Percentiles rank a stretch among this genome's conserved stretches.
Conservation (phyloP, 805 yeast species). For the Scheffersomyces coipomensis region DNA sequence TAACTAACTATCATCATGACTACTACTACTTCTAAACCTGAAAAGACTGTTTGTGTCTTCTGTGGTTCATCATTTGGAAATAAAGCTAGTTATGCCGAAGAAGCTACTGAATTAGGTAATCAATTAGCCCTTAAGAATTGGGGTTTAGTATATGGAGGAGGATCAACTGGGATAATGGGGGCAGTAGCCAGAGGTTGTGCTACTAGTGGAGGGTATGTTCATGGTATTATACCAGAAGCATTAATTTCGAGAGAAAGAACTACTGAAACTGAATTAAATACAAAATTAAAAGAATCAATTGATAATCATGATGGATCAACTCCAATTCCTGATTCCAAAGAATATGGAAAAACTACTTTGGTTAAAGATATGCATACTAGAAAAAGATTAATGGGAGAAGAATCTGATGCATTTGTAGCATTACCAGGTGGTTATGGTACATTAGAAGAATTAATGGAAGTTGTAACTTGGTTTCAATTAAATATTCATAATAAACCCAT, state of each 20-base stretch:
- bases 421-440: constrained; percentile 94
- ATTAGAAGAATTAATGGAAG: constrained; percentile 85
- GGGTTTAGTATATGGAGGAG: constrained; percentile 89
- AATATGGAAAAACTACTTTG: constrained; percentile 75
- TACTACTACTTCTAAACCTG: background rate
- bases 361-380: constrained; percentile 90
- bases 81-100: constrained; percentile 44
- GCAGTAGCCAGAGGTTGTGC: constrained; percentile 65
- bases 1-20: no score
- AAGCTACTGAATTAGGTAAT: constrained; percentile 61
- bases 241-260: constrained; percentile 69
- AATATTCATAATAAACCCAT: constrained; percentile 84
- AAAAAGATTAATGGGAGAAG: constrained; percentile 81
- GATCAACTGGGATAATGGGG: constrained; percentile 84
- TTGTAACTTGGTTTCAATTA: constrained; percentile 86
- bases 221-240: constrained; percentile 86
- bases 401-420: constrained; percentile 84
- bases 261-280: constrained; percentile 41
- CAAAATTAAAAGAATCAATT: constrained; percentile 48
- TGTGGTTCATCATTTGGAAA: constrained; percentile 83
- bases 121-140: constrained; percentile 56
- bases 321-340: constrained; percentile 56
- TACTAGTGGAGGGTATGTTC: constrained; percentile 62
- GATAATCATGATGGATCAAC: constrained; percentile 66
- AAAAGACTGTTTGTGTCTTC: constrained; percentile 56